Evolutionary conservation across 2,329 filamentous ascomycete species (phyloP).

Genomic region (Fusarium guadeloupense): DNA sequence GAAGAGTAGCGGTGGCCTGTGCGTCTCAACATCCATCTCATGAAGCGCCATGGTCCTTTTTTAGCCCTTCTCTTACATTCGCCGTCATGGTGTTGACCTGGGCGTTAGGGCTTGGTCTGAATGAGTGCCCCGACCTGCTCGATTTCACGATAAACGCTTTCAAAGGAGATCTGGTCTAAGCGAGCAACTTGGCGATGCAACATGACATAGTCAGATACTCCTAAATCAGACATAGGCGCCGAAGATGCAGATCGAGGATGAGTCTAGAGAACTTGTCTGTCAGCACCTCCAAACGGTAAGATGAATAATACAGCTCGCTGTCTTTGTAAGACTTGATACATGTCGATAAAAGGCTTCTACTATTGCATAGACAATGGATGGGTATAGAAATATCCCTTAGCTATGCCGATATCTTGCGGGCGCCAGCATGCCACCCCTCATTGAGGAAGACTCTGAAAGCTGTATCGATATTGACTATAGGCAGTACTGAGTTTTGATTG

Average conservation of each 20-base stretch:
- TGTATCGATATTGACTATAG: too few relatives aligned
- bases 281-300: neutral
- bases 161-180: neutral
- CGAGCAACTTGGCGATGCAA: conserved; percentile 7
- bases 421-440: too few relatives aligned
- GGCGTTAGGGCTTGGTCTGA: neutral
- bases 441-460: too few relatives aligned
- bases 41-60: conserved; percentile 35
- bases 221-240: neutral
- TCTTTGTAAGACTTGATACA: neutral
- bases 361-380: neutral
- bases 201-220: neutral
- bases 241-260: neutral
- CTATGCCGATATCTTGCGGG: too few relatives aligned
- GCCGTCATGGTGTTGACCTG: conserved; percentile 15
- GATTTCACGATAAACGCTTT: neutral
- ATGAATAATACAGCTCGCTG: neutral
- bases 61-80: conserved; percentile 17
- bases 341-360: neutral
- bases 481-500: too few relatives aligned
- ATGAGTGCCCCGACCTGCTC: neutral
- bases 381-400: too few relatives aligned
- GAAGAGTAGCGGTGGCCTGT: conserved; percentile 19
- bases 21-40: conserved; percentile 16
- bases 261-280: neutral